Evolutionary conservation across 2,329 filamentous ascomycete species (phyloP), one percentile per base, ranked within the genome.

Genomic region (Ascochyta clinopodiicola): DNA sequence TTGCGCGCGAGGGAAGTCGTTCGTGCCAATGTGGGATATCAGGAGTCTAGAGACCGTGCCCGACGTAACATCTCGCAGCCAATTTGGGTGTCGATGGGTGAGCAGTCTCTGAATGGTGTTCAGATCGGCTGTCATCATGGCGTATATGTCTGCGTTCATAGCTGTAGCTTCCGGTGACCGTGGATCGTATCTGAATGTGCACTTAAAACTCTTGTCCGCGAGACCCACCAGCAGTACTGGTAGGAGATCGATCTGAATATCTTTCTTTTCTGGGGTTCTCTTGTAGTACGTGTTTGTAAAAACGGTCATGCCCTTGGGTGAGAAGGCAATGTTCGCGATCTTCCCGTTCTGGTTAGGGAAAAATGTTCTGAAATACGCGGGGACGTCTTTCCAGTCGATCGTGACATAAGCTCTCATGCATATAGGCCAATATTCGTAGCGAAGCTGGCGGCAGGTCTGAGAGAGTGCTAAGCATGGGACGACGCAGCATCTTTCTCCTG

Each of bases 311-410:
- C 39, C 24, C 13, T 34, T 25, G 17, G 44, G 44, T n/a, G 39
- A 44, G 27, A 55, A 27, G 1, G 25, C 27, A 39, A 44, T 40
- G 34, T 49, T 37, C 7, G 19, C 4, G 3, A 44, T 19, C 13
- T 22, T 31, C 1, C 39, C 44, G 12, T 44, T 13, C 0, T 9
- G 8, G n/a, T 22, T 38, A 15, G 38, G 34, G n/a, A 34, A 55
- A 39, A 49, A 55, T 3, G 17, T 32, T 12, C 34, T 21, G 12
- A 49, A 22, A 12, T 55, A 55, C 7, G 12, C 13, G 1, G 39
- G 44, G 12, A 48, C 21, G 24, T 55, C 44, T 40, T 12, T 49
- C 51, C 51, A 55, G 21, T 44, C 21, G 21, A 55, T 44, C 4
- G 17, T 34, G 9, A 55, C 44, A 2, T 48, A 24, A n/a, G 38